Conservation (phyloP, 2,329 filamentous ascomycete genomes). For the Ophiostoma perfectum region DNA sequence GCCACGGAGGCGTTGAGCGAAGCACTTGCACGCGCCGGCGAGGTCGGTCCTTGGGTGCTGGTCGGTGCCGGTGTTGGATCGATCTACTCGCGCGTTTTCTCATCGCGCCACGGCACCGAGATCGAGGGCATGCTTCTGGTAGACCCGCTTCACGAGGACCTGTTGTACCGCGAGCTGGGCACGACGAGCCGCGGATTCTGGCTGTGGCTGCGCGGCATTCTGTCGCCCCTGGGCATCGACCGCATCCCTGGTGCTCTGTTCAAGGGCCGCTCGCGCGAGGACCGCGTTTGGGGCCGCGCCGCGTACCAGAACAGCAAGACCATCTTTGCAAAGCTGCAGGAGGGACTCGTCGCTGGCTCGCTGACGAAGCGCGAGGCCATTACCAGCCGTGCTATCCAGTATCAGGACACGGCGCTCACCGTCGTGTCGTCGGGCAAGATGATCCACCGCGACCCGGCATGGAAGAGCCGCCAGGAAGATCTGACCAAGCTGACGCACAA, state of each 20-base stretch:
- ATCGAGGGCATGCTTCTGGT: conserved; percentile 77
- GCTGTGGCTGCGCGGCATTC: conserved; percentile 78
- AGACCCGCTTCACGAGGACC: conserved; percentile 83
- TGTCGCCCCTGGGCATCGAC: conserved; percentile 82
- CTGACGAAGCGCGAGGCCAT: conserved; percentile 78
- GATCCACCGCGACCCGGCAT: conserved; percentile 60
- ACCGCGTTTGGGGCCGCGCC: conserved; percentile 76
- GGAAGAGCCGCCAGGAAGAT: conserved; percentile 82
- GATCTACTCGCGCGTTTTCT: conserved; percentile 87
- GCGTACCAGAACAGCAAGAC: conserved; percentile 76
- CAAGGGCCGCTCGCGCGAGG: conserved; percentile 69
- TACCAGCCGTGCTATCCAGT: conserved; percentile 74
- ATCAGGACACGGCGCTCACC: conserved; percentile 66
- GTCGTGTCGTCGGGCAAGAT: conserved; percentile 77
- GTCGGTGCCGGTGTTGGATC: conserved; percentile 82
- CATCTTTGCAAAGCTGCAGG: conserved; percentile 87
- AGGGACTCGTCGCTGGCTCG: conserved; percentile 79
- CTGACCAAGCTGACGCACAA: conserved; percentile 74
- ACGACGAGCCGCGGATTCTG: conserved; percentile 67
- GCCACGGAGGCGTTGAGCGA: conserved; percentile 85
- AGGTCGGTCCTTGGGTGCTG: conserved; percentile 83
- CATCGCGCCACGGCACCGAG: conserved; percentile 69
- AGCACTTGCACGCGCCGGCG: conserved; percentile 71
- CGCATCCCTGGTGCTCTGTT: conserved; percentile 76
- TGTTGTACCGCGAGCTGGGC: conserved; percentile 60